Evolutionary conservation across 768 basidiomycete genomes (phyloP), one percentile per base, ranked within the genome.

Genomic region (Kwoniella sp.): DNA sequence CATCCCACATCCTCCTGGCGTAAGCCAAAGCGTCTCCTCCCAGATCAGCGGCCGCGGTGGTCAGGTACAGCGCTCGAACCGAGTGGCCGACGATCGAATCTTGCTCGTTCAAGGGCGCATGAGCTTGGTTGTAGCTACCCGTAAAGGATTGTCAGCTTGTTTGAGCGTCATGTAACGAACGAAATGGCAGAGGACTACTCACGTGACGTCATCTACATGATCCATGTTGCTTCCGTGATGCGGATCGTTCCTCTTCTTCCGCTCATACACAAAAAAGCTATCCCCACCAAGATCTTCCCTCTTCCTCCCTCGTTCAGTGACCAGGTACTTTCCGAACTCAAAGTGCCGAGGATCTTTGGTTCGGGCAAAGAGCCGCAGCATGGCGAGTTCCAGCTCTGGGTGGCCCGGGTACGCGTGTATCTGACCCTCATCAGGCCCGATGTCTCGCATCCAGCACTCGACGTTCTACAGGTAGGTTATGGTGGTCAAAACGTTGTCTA

Each of bases 321-420:
- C 48, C 12, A 74, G 55, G 55, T 72, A 74, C 23, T 53, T 37
- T 11, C 48, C 73, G 56, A 74, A 74, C 11, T 47, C 60, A 45
- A 70, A 53, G 54, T 74, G 73, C 37, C 64, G 65, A 20, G 53
- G 70, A 47, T 72, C 68, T 22, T 61, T 13, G 2, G 73, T 74
- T 13, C 69, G 29, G n/a, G 15, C 37, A 52, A 68, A 70, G 31
- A 74, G 61, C 13, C 73, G 62, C 7, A 74, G 58, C 9, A 72
- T 61, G 15, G 73, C 70, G 22, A 74, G 66, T 59, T 74, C 73
- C 8, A 74, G 58, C 55, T 74, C 73, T 4, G 73, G 73, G 60
- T 74, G 73, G 12, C 73, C 71, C 13, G 73, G 73, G 59, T 74
- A 74, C 2, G 68, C 73, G 48, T 72, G 73, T 23, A 64, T 38